Percentiles rank a stretch among this genome's conserved stretches.
These are phyloP conservation scores for Fonsecaea erecta DNA, from an alignment of 2,329 filamentous ascomycete species.

Conservation along the genomic window DNA sequence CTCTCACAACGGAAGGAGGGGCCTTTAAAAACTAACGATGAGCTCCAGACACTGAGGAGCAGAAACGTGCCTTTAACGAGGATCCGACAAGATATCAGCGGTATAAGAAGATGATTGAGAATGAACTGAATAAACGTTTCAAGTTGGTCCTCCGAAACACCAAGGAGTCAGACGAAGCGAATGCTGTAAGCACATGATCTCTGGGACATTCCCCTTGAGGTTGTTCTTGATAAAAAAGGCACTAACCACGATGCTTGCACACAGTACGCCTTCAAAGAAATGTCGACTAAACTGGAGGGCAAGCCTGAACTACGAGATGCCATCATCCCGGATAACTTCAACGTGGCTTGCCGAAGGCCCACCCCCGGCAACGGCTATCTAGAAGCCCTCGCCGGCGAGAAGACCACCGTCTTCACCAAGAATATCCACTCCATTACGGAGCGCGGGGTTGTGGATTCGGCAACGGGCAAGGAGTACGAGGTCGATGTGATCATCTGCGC, in stretches of 20 bases:
- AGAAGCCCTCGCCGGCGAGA: conserved; percentile 46
- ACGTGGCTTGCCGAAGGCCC: conserved; percentile 47
- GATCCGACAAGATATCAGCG: conserved; percentile 37
- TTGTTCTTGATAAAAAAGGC: too few species aligned
- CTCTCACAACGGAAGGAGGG: too few species aligned
- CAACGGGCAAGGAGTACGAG: too few species aligned
- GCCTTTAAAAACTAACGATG: conserved; percentile 30
- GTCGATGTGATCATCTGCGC: background rate
- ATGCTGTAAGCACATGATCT: too few species aligned
- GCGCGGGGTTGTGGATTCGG: too few species aligned
- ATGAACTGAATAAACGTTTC: conserved; percentile 58
- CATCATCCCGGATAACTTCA: conserved; percentile 51
- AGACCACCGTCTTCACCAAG: conserved; percentile 34
- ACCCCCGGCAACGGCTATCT: conserved; percentile 52
- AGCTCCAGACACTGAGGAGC: conserved; percentile 4
- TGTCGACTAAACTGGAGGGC: too few species aligned
- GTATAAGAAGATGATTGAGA: conserved; percentile 54
- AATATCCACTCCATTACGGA: conserved; percentile 21
- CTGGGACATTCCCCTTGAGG: too few species aligned
- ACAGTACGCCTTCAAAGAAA: too few species aligned
- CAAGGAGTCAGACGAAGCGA: too few species aligned
- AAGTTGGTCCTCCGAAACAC: conserved; percentile 36
- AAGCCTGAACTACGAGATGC: too few species aligned
- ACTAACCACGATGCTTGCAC: too few species aligned
- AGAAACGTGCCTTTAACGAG: too few species aligned